Percentiles rank a stretch among this genome's conserved stretches.
Conservation (phyloP, 306 rosid genomes). For the Glycine soja region DNA sequence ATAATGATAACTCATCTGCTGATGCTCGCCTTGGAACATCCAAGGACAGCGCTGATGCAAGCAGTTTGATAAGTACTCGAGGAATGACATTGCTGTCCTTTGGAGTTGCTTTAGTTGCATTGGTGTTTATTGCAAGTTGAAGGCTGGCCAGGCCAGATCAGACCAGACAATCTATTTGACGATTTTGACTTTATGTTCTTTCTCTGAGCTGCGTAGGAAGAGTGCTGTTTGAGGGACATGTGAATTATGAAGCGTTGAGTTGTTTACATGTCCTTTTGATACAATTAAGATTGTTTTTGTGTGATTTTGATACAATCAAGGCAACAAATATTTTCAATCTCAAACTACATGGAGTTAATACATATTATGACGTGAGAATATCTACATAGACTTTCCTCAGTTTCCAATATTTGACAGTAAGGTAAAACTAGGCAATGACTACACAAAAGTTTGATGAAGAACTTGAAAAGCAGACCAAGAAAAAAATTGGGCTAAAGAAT, state of each 20-base stretch:
- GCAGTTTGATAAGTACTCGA: constrained; percentile 22
- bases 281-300: constrained; percentile 11
- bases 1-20: not conserved
- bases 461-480: not conserved
- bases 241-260: not conserved
- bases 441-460: not conserved
- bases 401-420: not conserved
- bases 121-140: not conserved
- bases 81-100: constrained; percentile 35
- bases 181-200: constrained; percentile 9
- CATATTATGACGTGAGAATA: not conserved
- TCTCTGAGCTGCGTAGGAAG: not conserved
- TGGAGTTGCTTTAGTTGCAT: constrained; percentile 40
- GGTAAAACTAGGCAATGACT: not conserved
- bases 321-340: not conserved
- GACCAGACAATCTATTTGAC: not conserved
- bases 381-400: not conserved
- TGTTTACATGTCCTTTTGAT: constrained; percentile 1
- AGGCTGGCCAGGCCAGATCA: not conserved
- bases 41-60: constrained; percentile 32
- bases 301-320: constrained; percentile 5
- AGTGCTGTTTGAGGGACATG: not conserved
- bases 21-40: constrained; percentile 22
- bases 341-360: not conserved
- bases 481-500: not conserved